Conservation (phyloP, 2,329 filamentous ascomycete species). For the Venturia pyrina region DNA sequence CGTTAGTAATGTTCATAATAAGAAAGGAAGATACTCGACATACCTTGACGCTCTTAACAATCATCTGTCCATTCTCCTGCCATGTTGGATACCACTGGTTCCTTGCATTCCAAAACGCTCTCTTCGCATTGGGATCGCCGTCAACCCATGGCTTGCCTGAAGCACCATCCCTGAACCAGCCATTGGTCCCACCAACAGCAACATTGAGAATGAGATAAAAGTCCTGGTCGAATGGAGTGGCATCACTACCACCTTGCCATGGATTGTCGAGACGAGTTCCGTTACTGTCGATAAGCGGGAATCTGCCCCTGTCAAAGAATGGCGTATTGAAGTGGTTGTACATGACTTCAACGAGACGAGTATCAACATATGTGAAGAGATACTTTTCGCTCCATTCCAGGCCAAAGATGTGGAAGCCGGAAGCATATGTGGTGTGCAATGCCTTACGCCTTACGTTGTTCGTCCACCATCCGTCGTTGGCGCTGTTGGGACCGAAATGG, state of each 20-base stretch:
- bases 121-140: slow-evolving; percentile 51
- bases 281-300: slow-evolving; percentile 54
- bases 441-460: slow-evolving; percentile 70
- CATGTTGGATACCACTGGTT: slow-evolving; percentile 61
- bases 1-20: neutral
- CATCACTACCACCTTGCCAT: slow-evolving; percentile 53
- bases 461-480: slow-evolving; percentile 71
- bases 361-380: slow-evolving; percentile 78
- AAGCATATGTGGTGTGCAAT: slow-evolving; percentile 63
- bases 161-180: slow-evolving; percentile 70
- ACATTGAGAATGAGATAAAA: slow-evolving; percentile 72
- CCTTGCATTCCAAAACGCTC: slow-evolving; percentile 66
- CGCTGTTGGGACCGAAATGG: slow-evolving; percentile 68
- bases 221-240: slow-evolving; percentile 64
- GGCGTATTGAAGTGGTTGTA: slow-evolving; percentile 62
- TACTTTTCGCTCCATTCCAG: slow-evolving; percentile 85
- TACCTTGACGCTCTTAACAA: slow-evolving; percentile 61
- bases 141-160: slow-evolving; percentile 74
- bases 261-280: slow-evolving; percentile 54
- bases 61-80: slow-evolving; percentile 52
- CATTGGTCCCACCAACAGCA: slow-evolving; percentile 67
- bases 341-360: slow-evolving; percentile 66
- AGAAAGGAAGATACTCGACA: slow-evolving; percentile 44
- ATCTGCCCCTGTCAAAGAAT: slow-evolving; percentile 59
- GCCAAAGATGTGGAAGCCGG: slow-evolving; percentile 65